These are phyloP conservation scores for Phlebiopsis gigantea DNA, from an alignment of 768 basidiomycete genomes.

Conservation along the genomic window DNA sequence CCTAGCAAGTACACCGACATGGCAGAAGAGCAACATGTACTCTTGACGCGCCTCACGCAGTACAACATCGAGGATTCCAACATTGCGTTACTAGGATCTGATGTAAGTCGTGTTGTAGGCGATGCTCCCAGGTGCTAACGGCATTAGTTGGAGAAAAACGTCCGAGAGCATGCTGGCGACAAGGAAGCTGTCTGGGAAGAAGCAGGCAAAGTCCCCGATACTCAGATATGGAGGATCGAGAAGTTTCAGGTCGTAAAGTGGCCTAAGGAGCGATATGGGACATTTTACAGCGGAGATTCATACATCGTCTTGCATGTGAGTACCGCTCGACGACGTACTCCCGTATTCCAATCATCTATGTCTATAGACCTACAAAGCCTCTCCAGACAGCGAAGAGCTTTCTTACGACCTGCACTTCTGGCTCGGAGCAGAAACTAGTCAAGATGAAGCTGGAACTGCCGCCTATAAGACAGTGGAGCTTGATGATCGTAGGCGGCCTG, in stretches of 20 bases:
- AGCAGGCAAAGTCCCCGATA: conserved; percentile 37
- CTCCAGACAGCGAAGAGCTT: conserved; percentile 39
- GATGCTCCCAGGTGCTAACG: background rate
- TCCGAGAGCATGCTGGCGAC: conserved; percentile 47
- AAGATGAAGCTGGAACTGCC: conserved; percentile 58
- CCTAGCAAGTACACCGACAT: too few species aligned
- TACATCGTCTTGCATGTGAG: conserved; percentile 60
- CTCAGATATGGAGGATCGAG: conserved; percentile 58
- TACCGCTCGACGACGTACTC: background rate
- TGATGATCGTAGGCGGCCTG: conserved; percentile 47
- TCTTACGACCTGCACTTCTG: conserved; percentile 63
- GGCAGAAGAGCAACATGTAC: background rate
- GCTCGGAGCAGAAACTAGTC: conserved; percentile 53
- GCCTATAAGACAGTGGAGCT: conserved; percentile 66
- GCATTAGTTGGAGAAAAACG: conserved; percentile 49
- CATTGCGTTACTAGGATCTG: conserved; percentile 57
- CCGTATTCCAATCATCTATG: background rate
- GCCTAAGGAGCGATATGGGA: conserved; percentile 45
- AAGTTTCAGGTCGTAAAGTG: conserved; percentile 49
- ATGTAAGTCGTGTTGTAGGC: conserved; percentile 33
- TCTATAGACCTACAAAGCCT: conserved; percentile 52
- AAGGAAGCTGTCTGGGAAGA: conserved; percentile 45
- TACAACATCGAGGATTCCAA: conserved; percentile 63
- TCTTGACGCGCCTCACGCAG: conserved; percentile 36
- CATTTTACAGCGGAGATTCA: conserved; percentile 61